Conservation (phyloP, 495 filamentous ascomycete genomes). For the Trichodelitschia bisporula region DNA sequence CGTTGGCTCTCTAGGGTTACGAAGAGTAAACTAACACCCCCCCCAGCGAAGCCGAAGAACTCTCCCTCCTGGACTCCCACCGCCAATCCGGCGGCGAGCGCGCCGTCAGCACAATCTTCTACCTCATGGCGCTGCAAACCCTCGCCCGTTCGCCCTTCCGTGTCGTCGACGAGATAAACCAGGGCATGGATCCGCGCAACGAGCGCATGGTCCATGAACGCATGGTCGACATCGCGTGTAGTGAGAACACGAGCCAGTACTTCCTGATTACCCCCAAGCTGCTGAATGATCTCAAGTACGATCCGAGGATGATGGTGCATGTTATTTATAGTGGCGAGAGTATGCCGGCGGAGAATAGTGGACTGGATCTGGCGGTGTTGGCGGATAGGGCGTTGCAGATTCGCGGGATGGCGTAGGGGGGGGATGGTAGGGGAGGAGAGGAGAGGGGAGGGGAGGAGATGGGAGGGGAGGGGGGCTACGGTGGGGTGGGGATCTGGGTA, state of each 20-base stretch:
- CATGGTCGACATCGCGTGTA: conserved; percentile 84
- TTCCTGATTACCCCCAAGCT: conserved; percentile 99
- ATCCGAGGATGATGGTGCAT: conserved; percentile 71
- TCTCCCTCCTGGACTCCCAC: conserved; percentile 68
- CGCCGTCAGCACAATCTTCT: conserved; percentile 94
- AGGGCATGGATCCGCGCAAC: conserved; percentile 97
- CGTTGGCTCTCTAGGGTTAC: conserved; percentile 6
- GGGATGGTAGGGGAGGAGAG: no score
- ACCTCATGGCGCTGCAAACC: conserved; percentile 92
- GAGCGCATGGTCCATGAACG: conserved; percentile 93
- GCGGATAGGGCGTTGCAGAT: conserved; percentile 17
- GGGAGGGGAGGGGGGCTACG: no score
- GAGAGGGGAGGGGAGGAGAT: no score
- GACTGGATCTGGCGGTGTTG: conserved; percentile 31
- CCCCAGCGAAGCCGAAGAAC: conserved; percentile 49
- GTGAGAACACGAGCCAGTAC: conserved; percentile 42
- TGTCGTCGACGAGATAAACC: conserved; percentile 97
- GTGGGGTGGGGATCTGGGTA: not conserved
- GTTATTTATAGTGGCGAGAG: conserved; percentile 86
- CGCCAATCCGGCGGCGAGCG: conserved; percentile 93
- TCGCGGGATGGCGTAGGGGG: conserved; percentile 1
- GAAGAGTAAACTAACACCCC: not conserved
- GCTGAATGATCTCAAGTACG: conserved; percentile 61
- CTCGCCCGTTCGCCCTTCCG: conserved; percentile 94
- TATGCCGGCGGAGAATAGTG: conserved; percentile 34